These are phyloP conservation scores for Saccharomyces hybrid DNA, from an alignment of 1,139 yeast species.

Conservation along the genomic window DNA sequence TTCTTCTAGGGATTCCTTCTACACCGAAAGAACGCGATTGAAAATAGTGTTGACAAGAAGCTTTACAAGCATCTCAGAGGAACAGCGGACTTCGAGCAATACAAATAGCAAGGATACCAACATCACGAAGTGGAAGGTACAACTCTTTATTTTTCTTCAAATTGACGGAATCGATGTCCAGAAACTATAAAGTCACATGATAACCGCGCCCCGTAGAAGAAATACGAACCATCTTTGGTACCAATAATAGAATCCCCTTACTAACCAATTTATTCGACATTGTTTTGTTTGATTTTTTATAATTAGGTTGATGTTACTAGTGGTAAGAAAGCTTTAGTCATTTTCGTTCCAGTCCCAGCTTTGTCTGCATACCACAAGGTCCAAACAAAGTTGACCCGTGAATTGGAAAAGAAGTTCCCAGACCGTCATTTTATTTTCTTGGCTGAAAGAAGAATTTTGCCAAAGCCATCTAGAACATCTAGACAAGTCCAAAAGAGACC, in stretches of 20 bases:
- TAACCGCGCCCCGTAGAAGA: not conserved
- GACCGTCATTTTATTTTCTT: conserved; percentile 98
- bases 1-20: not conserved
- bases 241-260: not conserved
- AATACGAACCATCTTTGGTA: not conserved
- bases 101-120: not conserved
- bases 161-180: not conserved
- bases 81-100: not conserved
- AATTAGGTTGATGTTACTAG: conserved; percentile 80
- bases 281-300: conserved; percentile 6
- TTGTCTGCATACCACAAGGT: conserved; percentile 92
- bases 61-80: not conserved
- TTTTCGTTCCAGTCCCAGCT: conserved; percentile 96
- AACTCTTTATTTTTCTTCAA: not conserved
- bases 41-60: not conserved
- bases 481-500: conserved; percentile 98
- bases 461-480: conserved; percentile 86
- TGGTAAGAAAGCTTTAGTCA: conserved; percentile 97
- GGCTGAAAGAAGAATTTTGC: conserved; percentile 99
- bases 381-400: conserved; percentile 96
- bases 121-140: not conserved
- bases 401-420: conserved; percentile 99
- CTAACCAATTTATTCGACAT: not conserved
- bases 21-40: not conserved
- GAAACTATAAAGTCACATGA: not conserved